Percentiles rank a stretch among this genome's conserved stretches.
Conservation (phyloP, 495 filamentous ascomycete species). For the Thermothielavioides terrestris region DNA sequence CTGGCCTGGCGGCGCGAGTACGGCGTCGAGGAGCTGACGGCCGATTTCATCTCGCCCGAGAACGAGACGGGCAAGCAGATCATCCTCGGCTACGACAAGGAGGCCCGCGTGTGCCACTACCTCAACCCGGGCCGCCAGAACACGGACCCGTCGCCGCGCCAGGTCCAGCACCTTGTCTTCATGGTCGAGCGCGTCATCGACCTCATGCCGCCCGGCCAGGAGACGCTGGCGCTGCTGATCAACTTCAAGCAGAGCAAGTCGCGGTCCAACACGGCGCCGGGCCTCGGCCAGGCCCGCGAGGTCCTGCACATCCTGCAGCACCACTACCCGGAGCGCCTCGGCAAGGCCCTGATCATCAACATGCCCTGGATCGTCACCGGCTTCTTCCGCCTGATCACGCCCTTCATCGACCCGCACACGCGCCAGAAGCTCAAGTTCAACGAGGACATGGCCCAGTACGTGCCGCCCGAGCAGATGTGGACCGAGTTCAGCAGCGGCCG, state of each 20-base stretch:
- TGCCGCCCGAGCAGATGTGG: slow-evolving; percentile 73
- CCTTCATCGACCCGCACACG: slow-evolving; percentile 91
- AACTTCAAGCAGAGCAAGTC: slow-evolving; percentile 68
- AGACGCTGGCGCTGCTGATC: slow-evolving; percentile 75
- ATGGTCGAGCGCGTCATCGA: slow-evolving; percentile 90
- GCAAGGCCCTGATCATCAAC: slow-evolving; percentile 78
- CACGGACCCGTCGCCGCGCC: slow-evolving; percentile 77
- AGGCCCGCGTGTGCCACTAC: slow-evolving; percentile 77
- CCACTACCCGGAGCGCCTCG: slow-evolving; percentile 91
- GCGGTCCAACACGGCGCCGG: slow-evolving; percentile 65
- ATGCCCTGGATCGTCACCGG: slow-evolving; percentile 78
- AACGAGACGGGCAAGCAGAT: slow-evolving; percentile 96
- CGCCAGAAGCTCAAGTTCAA: slow-evolving; percentile 92
- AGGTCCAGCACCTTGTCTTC: slow-evolving; percentile 88
- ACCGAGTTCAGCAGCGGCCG: slow-evolving; percentile 54
- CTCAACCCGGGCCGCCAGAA: slow-evolving; percentile 85
- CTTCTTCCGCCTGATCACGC: slow-evolving; percentile 92
- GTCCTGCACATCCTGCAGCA: slow-evolving; percentile 81
- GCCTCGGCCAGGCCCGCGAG: slow-evolving; percentile 65
- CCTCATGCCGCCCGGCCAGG: slow-evolving; percentile 75
- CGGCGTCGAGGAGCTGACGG: slow-evolving; percentile 59
- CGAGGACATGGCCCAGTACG: slow-evolving; percentile 67
- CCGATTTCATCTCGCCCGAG: slow-evolving; percentile 79
- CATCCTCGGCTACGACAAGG: slow-evolving; percentile 76
- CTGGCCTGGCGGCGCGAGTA: slow-evolving; percentile 87